Percentiles rank a stretch among this genome's conserved stretches.
Conservation (phyloP, 352 stramenopile genomes). For the Pythium aristosporum region DNA sequence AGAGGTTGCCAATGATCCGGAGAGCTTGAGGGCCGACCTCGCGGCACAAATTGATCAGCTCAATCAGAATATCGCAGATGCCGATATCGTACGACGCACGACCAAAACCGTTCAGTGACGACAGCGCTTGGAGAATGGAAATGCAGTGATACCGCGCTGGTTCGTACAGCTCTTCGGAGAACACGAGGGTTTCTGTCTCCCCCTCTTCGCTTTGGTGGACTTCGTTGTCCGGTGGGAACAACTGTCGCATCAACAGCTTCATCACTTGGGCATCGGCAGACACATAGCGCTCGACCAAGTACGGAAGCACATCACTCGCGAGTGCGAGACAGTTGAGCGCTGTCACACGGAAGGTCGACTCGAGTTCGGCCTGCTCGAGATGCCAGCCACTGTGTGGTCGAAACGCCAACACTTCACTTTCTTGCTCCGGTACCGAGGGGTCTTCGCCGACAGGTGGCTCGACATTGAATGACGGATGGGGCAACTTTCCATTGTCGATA, state of each 20-base stretch:
- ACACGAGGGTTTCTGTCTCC: slow-evolving; percentile 39
- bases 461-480: slow-evolving; percentile 13
- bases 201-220: slow-evolving; percentile 62
- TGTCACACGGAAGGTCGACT: slow-evolving; percentile 54
- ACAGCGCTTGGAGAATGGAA: slow-evolving; percentile 52
- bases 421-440: slow-evolving; percentile 18
- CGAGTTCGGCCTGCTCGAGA: slow-evolving; percentile 43
- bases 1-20: slow-evolving; percentile 68
- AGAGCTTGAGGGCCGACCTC: slow-evolving; percentile 55
- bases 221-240: slow-evolving; percentile 79
- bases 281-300: slow-evolving; percentile 59
- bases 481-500: slow-evolving; percentile 65
- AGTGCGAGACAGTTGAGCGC: slow-evolving; percentile 69
- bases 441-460: neutral
- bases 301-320: slow-evolving; percentile 48
- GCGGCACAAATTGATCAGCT: slow-evolving; percentile 62
- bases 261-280: slow-evolving; percentile 51
- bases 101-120: slow-evolving; percentile 56
- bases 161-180: slow-evolving; percentile 62
- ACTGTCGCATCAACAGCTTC: slow-evolving; percentile 71
- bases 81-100: slow-evolving; percentile 47
- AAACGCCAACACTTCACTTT: slow-evolving; percentile 28
- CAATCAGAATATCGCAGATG: slow-evolving; percentile 79
- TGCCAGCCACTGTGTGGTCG: slow-evolving; percentile 61
- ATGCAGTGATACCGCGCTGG: slow-evolving; percentile 62